These are phyloP conservation scores for Beauveria medogensis DNA, from an alignment of 2,329 filamentous ascomycete species.

Conservation along the genomic window DNA sequence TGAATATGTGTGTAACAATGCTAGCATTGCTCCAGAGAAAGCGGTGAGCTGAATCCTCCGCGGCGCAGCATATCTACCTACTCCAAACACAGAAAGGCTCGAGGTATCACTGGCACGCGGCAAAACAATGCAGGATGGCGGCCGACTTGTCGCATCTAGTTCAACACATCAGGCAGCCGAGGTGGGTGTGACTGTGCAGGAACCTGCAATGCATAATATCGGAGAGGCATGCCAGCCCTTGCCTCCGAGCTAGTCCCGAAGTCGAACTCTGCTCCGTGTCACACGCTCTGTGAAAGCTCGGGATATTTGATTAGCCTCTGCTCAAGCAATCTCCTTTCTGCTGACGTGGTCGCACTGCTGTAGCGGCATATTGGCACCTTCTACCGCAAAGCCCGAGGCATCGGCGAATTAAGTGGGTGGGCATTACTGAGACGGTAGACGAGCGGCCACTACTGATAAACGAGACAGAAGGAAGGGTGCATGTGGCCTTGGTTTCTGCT, in stretches of 20 bases:
- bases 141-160: not conserved
- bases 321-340: not conserved
- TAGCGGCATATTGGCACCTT: not conserved
- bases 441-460: not conserved
- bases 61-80: not conserved
- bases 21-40: not conserved
- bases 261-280: not conserved
- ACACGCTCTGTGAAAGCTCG: not conserved
- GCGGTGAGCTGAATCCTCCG: not conserved
- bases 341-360: not conserved
- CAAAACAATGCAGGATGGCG: not conserved
- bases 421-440: not conserved
- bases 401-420: not conserved
- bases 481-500: not conserved
- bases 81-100: not conserved
- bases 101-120: not conserved
- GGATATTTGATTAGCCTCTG: not conserved
- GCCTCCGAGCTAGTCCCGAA: slow-evolving; percentile 3
- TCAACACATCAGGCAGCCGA: not conserved
- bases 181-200: not conserved
- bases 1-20: not conserved
- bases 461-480: not conserved
- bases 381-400: not conserved
- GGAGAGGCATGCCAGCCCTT: slow-evolving; percentile 1
- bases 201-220: slow-evolving; percentile 5